Evolutionary conservation across 2,329 filamentous ascomycete species (phyloP).

Genomic region (Harringtonia lauricola): DNA sequence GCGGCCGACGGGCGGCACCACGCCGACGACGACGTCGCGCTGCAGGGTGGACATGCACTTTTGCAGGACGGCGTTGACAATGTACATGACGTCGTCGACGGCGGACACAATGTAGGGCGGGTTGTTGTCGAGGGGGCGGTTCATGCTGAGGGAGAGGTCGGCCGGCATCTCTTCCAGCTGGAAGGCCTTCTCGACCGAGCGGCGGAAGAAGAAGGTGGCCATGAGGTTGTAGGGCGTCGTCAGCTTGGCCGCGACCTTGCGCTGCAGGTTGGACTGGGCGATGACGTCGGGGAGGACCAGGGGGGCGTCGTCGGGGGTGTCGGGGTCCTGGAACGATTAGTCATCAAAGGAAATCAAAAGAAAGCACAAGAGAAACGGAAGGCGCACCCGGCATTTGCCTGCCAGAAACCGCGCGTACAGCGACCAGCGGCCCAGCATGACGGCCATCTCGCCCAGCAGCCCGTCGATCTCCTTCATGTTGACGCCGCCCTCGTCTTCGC

Average conservation of each 20-base stretch:
- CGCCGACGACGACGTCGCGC: conserved; percentile 61
- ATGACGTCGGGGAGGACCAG: conserved; percentile 65
- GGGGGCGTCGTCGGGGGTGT: conserved; percentile 38
- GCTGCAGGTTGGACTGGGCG: conserved; percentile 64
- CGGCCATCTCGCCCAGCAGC: conserved; percentile 72
- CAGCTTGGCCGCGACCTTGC: conserved; percentile 67
- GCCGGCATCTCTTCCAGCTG: conserved; percentile 83
- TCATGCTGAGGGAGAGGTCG: conserved; percentile 67
- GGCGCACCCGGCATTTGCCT: conserved; percentile 67
- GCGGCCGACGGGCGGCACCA: conserved; percentile 67
- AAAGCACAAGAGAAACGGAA: conserved; percentile 5
- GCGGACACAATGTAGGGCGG: conserved; percentile 88
- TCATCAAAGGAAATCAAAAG: conserved; percentile 2
- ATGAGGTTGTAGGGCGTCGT: conserved; percentile 77
- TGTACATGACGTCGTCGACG: conserved; percentile 99
- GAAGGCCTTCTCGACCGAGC: conserved; percentile 95
- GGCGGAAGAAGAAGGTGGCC: conserved; percentile 92
- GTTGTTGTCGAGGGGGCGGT: conserved; percentile 60
- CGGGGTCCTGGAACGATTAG: conserved; percentile 34
- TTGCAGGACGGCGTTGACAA: conserved; percentile 84
- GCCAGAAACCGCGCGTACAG: conserved; percentile 84
- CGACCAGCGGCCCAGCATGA: conserved; percentile 92
- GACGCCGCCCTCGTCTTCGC: conserved; percentile 91
- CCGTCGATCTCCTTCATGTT: conserved; percentile 95
- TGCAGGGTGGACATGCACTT: conserved; percentile 82